Evolutionary conservation across 1,284 basidiomycete species (phyloP).

Genomic region (Ustilago shanxiensis): DNA sequence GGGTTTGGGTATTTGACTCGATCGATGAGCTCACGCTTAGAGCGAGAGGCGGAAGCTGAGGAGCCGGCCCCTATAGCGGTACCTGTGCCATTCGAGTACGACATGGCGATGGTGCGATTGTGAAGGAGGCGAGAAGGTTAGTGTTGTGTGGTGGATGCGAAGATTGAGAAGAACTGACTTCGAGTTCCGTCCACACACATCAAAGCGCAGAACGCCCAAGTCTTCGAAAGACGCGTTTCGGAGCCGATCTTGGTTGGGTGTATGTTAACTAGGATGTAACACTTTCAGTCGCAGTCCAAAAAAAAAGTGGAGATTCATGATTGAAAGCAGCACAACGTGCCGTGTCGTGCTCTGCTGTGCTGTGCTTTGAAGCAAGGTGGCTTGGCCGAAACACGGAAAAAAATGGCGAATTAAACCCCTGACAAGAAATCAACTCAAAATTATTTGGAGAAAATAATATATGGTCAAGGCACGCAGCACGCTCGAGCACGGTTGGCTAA

Average conservation of each 20-base stretch:
- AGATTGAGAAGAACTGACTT: constrained; percentile 13
- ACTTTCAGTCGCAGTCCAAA: too few relatives aligned
- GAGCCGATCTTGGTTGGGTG: constrained; percentile 19
- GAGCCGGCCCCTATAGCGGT: constrained; percentile 17
- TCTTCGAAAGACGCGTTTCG: constrained; percentile 33
- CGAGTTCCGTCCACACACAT: neutral
- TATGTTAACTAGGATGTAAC: constrained; percentile 15
- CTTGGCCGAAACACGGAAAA: neutral
- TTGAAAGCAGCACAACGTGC: constrained; percentile 3
- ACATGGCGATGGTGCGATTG: constrained; percentile 29
- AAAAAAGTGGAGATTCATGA: neutral
- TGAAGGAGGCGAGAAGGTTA: neutral
- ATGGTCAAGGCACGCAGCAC: constrained; percentile 1
- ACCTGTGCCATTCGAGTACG: constrained; percentile 37
- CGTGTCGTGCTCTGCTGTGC: too few relatives aligned
- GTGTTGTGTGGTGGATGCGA: constrained; percentile 1
- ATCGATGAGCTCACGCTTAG: constrained; percentile 67
- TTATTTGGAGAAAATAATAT: too few relatives aligned
- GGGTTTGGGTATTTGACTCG: constrained; percentile 68
- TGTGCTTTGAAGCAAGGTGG: too few relatives aligned
- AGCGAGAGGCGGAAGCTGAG: constrained; percentile 30
- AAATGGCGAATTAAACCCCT: too few relatives aligned
- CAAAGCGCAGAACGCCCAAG: neutral
- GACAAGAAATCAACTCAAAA: too few relatives aligned
- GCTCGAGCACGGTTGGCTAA: neutral